phyloP scores from a whole-genome alignment of 495 filamentous ascomycete species.

The Aspergillus leporis region DNA sequence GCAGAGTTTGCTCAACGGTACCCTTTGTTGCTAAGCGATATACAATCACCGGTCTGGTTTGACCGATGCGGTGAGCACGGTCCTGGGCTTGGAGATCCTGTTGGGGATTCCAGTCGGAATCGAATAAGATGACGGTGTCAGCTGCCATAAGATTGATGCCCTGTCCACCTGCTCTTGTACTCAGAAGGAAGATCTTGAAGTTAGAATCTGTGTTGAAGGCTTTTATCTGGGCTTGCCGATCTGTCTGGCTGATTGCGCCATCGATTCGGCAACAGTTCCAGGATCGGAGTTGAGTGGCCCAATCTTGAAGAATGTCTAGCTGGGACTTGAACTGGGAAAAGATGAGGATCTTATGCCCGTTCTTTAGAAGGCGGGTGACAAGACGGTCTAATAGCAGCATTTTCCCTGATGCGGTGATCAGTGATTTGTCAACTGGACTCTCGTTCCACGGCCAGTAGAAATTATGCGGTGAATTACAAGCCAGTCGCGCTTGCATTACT shows the following conservation, averaged over 20 bases:
- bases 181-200: conserved; percentile 80
- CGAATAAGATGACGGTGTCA: conserved; percentile 74
- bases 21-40: conserved; percentile 92
- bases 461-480: conserved; percentile 92
- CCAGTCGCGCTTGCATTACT: conserved; percentile 86
- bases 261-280: conserved; percentile 92
- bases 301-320: conserved; percentile 87
- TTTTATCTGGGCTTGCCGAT: conserved; percentile 80
- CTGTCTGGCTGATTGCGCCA: conserved; percentile 76
- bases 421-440: conserved; percentile 65
- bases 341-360: conserved; percentile 87
- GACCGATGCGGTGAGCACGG: conserved; percentile 90
- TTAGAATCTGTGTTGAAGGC: conserved; percentile 75
- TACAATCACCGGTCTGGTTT: conserved; percentile 88
- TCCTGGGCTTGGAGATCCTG: conserved; percentile 97
- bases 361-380: conserved; percentile 70
- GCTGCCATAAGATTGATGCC: conserved; percentile 84
- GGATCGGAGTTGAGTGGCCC: conserved; percentile 65
- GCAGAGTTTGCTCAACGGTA: conserved; percentile 86
- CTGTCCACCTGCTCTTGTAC: conserved; percentile 88
- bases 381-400: conserved; percentile 92
- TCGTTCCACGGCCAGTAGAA: conserved; percentile 90
- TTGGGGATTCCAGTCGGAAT: conserved; percentile 96
- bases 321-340: conserved; percentile 97
- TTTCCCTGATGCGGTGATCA: conserved; percentile 87